phyloP scores from a whole-genome alignment of 225 moss, liverwort and hornwort species.

The Anthoceros angustus region DNA sequence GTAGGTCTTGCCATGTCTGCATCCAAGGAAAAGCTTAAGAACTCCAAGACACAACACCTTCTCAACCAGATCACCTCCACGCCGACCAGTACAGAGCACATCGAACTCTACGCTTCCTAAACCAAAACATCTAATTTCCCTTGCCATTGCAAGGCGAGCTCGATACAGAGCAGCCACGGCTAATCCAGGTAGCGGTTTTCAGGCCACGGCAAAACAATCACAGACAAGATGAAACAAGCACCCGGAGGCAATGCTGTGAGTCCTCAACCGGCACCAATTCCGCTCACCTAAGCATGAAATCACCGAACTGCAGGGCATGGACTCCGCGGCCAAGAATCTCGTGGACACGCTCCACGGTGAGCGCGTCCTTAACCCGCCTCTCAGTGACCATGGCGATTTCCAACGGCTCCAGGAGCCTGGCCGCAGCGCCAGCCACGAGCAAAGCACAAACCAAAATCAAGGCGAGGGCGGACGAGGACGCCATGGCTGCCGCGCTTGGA shows the following conservation, averaged over 20 bases:
- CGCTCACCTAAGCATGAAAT: not conserved
- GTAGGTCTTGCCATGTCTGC: slow-evolving; percentile 75
- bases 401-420: not conserved
- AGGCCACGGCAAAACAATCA: not conserved
- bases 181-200: no score
- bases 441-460: not conserved
- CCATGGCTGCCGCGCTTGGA: not conserved
- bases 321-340: not conserved
- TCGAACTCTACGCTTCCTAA: no score
- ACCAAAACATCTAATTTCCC: no score
- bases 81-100: no score
- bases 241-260: not conserved
- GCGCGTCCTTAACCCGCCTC: not conserved
- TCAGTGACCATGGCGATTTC: not conserved
- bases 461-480: not conserved
- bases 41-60: no score
- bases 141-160: no score
- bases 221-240: not conserved
- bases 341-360: not conserved
- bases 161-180: no score
- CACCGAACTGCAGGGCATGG: not conserved
- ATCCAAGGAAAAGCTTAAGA: not conserved
- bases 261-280: not conserved
- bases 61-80: no score
- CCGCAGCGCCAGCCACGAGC: not conserved